Conservation (phyloP, 148 eudicot species). For the Fagopyrum tataricum region DNA sequence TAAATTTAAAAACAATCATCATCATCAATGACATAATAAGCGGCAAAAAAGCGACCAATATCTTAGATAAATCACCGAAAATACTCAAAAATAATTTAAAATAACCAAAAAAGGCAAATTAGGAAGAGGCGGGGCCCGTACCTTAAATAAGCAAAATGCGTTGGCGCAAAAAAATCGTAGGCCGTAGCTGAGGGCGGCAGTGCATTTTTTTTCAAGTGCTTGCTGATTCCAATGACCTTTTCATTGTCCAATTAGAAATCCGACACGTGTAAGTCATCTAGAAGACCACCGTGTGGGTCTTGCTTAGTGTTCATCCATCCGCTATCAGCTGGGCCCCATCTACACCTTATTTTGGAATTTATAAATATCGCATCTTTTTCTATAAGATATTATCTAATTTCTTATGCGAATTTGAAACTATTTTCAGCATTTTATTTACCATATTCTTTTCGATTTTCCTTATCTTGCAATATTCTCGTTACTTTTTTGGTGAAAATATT, state of each 20-base stretch:
- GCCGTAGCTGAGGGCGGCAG: not conserved
- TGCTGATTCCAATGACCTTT: conserved; percentile 11
- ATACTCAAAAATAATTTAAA: not conserved
- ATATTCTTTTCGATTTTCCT: not conserved
- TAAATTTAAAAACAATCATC: not conserved
- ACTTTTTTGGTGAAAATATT: not conserved
- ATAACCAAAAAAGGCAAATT: not conserved
- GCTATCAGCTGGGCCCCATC: conserved; percentile 1
- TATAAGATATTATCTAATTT: not conserved
- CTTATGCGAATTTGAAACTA: too few species aligned
- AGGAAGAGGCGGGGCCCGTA: not conserved
- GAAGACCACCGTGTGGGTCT: conserved; percentile 10
- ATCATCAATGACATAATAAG: conserved; percentile 10
- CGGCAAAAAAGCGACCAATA: not conserved
- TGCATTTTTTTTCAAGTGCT: not conserved
- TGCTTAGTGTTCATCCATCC: conserved; percentile 1
- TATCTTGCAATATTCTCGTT: not conserved
- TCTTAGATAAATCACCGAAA: not conserved
- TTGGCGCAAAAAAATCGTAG: not conserved
- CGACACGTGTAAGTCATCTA: conserved; percentile 7
- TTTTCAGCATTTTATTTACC: too few species aligned
- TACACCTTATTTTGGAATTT: not conserved
- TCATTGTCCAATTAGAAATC: not conserved
- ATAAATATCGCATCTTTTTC: not conserved
- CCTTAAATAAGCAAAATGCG: conserved; percentile 3